Evolutionary conservation across 148 eudicot genomes (phyloP), one percentile per base, ranked within the genome.

Genomic region (Limonium bicolor): DNA sequence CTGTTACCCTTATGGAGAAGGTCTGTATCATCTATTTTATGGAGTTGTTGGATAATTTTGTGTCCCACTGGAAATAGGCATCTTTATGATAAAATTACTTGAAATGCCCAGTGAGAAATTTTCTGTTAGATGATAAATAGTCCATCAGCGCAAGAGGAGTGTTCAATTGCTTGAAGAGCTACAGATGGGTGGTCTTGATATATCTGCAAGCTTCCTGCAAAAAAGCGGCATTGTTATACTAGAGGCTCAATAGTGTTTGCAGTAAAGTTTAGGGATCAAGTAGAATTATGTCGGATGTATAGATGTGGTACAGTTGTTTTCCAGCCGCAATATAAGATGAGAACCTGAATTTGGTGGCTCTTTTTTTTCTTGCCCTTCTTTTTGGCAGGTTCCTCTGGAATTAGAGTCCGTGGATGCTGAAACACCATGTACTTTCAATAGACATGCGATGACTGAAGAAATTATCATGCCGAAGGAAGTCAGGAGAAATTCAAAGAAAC

Each of bases 1-100:
- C 80, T 17, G 31, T 67, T 59, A 62, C 73, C 48, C 56, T 60
- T 28, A 61, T 63, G 25, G 86, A 80, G 54, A 80, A 83, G 94
- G 96, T 87, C 17, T 42, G 63, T 30, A 34, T 51, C 23, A 5
- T 53, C 53, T 20, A n/a, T n/a, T n/a, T n/a, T n/a, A n/a, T n/a
- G n/a, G n/a, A n/a, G n/a, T n/a, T n/a, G n/a, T n/a, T n/a, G n/a
- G n/a, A n/a, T n/a, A n/a, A n/a, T n/a, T n/a, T n/a, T n/a, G n/a
- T n/a, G n/a, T n/a, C n/a, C n/a, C n/a, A n/a, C n/a, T n/a, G n/a
- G n/a, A n/a, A n/a, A n/a, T n/a, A n/a, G n/a, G n/a, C n/a, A n/a
- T 32, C 26, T 11, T 2, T 20, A 27, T 49, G 34, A 16, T 39
- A 20, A 7, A 16, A 22, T 5, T 25, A n/a, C n/a, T n/a, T n/a